phyloP scores from a whole-genome alignment of 2,329 filamentous ascomycete species.

The Fusarium transvaalense region DNA sequence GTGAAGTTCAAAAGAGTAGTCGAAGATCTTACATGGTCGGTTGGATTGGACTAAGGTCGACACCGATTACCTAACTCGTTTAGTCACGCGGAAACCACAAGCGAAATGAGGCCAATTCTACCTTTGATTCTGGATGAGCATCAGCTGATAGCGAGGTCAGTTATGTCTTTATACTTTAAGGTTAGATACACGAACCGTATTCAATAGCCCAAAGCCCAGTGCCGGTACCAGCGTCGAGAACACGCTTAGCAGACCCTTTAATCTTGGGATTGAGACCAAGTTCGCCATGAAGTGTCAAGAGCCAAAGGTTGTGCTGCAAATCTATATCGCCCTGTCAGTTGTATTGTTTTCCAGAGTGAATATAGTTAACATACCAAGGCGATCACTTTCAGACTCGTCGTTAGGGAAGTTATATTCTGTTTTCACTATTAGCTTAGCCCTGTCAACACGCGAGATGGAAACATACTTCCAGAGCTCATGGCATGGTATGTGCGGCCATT shows the following conservation, averaged over 20 bases:
- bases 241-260: not conserved
- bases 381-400: conserved; percentile 14
- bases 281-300: conserved; percentile 10
- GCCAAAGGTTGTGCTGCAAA: conserved; percentile 23
- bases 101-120: not conserved
- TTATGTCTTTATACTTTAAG: accelerated
- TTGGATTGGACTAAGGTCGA: conserved; percentile 17
- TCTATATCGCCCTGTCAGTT: not conserved
- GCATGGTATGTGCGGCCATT: conserved; percentile 18
- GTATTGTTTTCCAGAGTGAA: accelerated
- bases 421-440: accelerated
- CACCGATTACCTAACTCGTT: not conserved
- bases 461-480: conserved; percentile 13
- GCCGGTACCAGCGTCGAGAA: conserved; percentile 16
- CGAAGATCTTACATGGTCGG: not conserved
- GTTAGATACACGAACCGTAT: not conserved
- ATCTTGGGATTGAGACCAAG: conserved; percentile 10
- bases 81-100: not conserved
- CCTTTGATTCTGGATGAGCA: conserved; percentile 10
- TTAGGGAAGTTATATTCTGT: conserved; percentile 15
- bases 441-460: accelerated
- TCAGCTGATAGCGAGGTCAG: not conserved
- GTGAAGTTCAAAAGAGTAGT: no score
- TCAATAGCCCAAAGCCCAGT: conserved; percentile 22
- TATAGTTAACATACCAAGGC: not conserved